Conservation (phyloP, 1,284 basidiomycete species). For the Trametes polyzona region DNA sequence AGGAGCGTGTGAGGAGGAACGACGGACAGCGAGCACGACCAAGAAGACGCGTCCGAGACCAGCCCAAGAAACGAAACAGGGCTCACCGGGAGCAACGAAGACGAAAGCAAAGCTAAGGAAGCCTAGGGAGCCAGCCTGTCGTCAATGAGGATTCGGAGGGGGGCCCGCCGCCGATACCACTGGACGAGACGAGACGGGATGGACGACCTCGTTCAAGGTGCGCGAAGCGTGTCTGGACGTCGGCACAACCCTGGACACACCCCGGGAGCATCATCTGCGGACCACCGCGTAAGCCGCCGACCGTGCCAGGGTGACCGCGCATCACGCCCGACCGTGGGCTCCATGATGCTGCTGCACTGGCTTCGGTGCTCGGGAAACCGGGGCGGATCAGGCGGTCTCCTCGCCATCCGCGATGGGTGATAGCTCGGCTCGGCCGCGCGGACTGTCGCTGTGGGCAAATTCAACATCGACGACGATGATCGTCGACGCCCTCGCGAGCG, state of each 20-base stretch:
- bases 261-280: neutral
- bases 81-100: conserved; percentile 29
- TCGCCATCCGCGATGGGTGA: conserved; percentile 1
- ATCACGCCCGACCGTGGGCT: conserved; percentile 11
- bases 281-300: neutral
- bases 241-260: neutral
- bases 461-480: neutral
- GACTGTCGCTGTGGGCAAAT: conserved; percentile 5
- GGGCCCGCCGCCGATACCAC: conserved; percentile 9
- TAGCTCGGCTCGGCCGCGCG: neutral
- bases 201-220: conserved; percentile 27
- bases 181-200: too few relatives aligned
- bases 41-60: conserved; percentile 19
- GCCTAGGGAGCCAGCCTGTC: conserved; percentile 14
- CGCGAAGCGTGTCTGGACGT: conserved; percentile 2
- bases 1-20: neutral
- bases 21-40: neutral
- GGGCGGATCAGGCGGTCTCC: conserved; percentile 18
- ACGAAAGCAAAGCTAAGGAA: conserved; percentile 14
- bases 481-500: neutral
- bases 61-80: conserved; percentile 23
- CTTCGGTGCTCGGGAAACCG: too few relatives aligned
- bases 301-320: neutral
- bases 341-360: conserved; percentile 22
- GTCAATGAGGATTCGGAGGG: conserved; percentile 1